A percentile compares a stretch with the other conserved stretches of the same genome.
phyloP scores from a whole-genome alignment of 2,329 filamentous ascomycete genomes.

The Aureobasidium melanogenum region DNA sequence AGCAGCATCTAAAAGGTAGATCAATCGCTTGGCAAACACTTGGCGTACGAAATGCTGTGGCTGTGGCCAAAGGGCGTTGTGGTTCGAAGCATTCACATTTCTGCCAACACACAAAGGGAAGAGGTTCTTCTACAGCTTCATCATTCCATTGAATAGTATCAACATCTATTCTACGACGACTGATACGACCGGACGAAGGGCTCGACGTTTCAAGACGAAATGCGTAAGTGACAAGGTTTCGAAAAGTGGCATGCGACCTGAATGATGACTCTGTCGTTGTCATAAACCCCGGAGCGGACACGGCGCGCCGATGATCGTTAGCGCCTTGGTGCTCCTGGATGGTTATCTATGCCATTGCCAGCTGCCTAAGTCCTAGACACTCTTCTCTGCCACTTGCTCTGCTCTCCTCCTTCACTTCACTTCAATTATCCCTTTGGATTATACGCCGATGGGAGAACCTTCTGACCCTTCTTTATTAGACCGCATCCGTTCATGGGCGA shows the following conservation, averaged over 20 bases:
- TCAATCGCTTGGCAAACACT: neutral
- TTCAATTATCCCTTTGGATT: slow-evolving; percentile 13
- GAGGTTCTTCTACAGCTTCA: neutral
- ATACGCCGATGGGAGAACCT: slow-evolving; percentile 45
- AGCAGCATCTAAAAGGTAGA: neutral
- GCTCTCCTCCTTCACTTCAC: slow-evolving; percentile 9
- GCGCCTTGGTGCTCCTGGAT: neutral
- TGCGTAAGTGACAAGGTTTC: neutral
- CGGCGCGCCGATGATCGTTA: neutral
- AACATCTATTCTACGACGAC: neutral
- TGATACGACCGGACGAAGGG: neutral
- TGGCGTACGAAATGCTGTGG: neutral
- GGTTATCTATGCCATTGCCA: slow-evolving; percentile 3
- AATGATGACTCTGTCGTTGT: neutral
- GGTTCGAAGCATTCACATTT: neutral
- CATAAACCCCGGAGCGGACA: slow-evolving; percentile 1
- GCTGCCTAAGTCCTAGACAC: neutral
- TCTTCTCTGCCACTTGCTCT: neutral
- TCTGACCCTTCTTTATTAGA: slow-evolving; percentile 43
- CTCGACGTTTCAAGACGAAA: neutral
- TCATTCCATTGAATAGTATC: neutral
- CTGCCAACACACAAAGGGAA: neutral
- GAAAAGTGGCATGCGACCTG: neutral
- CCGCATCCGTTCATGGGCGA: slow-evolving; percentile 43
- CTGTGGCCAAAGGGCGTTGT: neutral